Conservation (phyloP, 331 rosid species). For the Phaseolus coccineus region DNA sequence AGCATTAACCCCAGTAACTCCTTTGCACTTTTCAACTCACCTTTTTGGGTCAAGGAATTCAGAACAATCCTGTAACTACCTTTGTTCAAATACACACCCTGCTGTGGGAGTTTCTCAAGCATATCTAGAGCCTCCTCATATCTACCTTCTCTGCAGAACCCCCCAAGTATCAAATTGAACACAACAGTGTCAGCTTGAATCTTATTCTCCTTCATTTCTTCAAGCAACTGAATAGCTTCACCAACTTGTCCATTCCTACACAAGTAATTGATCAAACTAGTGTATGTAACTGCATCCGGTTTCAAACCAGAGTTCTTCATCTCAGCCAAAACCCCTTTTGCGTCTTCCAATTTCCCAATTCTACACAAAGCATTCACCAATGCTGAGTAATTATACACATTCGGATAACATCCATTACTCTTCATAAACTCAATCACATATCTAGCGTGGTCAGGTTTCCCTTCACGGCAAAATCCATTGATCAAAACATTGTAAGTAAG, state of each 20-base stretch:
- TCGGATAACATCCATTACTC: slow-evolving; percentile 80
- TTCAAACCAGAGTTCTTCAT: slow-evolving; percentile 69
- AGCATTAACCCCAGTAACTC: slow-evolving; percentile 68
- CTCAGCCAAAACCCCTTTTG: slow-evolving; percentile 63
- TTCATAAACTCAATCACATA: slow-evolving; percentile 76
- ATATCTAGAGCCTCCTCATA: slow-evolving; percentile 73
- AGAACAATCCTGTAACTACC: slow-evolving; percentile 87
- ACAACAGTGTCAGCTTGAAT: slow-evolving; percentile 74
- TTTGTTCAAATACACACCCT: slow-evolving; percentile 81
- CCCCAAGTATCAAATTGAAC: slow-evolving; percentile 79
- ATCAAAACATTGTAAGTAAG: slow-evolving; percentile 79
- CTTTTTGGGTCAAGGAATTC: slow-evolving; percentile 63
- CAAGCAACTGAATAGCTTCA: slow-evolving; percentile 70
- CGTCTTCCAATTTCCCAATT: slow-evolving; percentile 65
- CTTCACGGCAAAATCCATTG: slow-evolving; percentile 74
- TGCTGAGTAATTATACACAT: slow-evolving; percentile 71
- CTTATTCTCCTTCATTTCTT: slow-evolving; percentile 72
- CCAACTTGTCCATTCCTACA: slow-evolving; percentile 64
- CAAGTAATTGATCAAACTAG: slow-evolving; percentile 70
- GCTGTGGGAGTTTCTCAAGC: slow-evolving; percentile 73
- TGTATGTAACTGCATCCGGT: slow-evolving; percentile 73
- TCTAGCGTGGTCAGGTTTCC: slow-evolving; percentile 73
- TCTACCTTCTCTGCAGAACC: slow-evolving; percentile 75
- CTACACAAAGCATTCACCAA: slow-evolving; percentile 73
- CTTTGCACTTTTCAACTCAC: slow-evolving; percentile 66